phyloP scores from a whole-genome alignment of 2,329 filamentous ascomycete genomes.

The Botrytis aclada region DNA sequence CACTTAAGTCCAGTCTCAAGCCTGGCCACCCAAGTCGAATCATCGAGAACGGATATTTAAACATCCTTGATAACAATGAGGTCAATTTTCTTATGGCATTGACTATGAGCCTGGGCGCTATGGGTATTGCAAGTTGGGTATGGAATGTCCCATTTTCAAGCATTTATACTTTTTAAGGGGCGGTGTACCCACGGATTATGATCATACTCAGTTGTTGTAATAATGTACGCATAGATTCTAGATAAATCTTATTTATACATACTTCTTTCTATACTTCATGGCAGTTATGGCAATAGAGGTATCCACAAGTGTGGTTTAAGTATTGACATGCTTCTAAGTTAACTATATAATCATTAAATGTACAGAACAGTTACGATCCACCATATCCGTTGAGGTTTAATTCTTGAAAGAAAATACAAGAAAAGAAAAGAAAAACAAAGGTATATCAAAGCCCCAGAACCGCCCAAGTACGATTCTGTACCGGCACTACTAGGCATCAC shows the following conservation, averaged over 20 bases:
- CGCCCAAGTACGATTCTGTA: not conserved
- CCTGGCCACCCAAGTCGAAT: conserved; percentile 49
- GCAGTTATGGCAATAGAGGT: not conserved
- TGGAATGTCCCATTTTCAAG: conserved; percentile 53
- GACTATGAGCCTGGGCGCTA: conserved; percentile 74
- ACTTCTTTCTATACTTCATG: not conserved
- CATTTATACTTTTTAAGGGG: conserved; percentile 12
- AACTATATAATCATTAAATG: not conserved
- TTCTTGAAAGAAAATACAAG: no score
- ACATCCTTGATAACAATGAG: conserved; percentile 89
- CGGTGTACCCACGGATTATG: not conserved
- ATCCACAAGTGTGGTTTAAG: not conserved
- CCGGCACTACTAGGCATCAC: no score
- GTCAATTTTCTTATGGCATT: conserved; percentile 92
- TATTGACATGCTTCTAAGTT: not conserved
- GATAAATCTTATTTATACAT: not conserved
- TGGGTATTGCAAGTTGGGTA: conserved; percentile 61
- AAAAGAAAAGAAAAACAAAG: not conserved
- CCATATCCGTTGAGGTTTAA: not conserved
- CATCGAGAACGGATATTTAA: conserved; percentile 61
- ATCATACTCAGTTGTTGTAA: not conserved
- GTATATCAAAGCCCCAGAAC: not conserved
- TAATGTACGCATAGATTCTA: not conserved
- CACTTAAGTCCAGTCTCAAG: conserved; percentile 52
- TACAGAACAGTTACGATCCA: not conserved